These are phyloP conservation scores for Solanum virginianum DNA, from an alignment of 257 asterid genomes.

Conservation along the genomic window DNA sequence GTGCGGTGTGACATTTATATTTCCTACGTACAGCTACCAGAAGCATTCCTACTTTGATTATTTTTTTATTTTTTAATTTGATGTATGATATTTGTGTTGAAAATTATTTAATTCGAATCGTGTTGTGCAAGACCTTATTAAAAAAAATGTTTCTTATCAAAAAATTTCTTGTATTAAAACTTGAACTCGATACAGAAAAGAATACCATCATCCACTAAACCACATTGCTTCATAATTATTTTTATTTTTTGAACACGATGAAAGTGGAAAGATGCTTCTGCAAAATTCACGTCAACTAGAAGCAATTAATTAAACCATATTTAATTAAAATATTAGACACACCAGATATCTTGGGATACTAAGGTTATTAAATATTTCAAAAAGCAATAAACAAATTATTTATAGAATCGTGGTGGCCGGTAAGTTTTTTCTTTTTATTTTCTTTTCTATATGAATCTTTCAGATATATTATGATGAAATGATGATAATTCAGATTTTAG, in stretches of 20 bases:
- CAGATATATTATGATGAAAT: constrained; percentile 7
- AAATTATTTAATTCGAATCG: background rate
- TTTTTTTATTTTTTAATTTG: background rate
- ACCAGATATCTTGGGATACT: constrained; percentile 79
- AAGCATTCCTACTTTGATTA: background rate
- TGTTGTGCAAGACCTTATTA: background rate
- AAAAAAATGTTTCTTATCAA: fast-evolving
- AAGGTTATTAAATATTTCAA: constrained; percentile 5
- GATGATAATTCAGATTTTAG: background rate
- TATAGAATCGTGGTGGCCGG: constrained; percentile 9
- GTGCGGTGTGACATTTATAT: background rate
- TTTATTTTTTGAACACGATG: background rate
- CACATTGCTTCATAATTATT: background rate
- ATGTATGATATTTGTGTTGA: too few species aligned
- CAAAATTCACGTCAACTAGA: constrained; percentile 15
- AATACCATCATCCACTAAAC: background rate
- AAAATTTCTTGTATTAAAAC: too few species aligned
- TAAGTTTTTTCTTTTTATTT: background rate
- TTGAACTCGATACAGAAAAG: too few species aligned
- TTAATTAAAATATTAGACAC: constrained; percentile 14
- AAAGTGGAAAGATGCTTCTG: background rate
- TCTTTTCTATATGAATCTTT: constrained; percentile 5
- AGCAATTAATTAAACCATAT: background rate
- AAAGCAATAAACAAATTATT: constrained; percentile 24
- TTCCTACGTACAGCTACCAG: background rate